Percentiles rank a stretch among this genome's conserved stretches.
Evolutionary conservation across 768 basidiomycete genomes (phyloP).

Genomic region (Amanita subjunquillea): DNA sequence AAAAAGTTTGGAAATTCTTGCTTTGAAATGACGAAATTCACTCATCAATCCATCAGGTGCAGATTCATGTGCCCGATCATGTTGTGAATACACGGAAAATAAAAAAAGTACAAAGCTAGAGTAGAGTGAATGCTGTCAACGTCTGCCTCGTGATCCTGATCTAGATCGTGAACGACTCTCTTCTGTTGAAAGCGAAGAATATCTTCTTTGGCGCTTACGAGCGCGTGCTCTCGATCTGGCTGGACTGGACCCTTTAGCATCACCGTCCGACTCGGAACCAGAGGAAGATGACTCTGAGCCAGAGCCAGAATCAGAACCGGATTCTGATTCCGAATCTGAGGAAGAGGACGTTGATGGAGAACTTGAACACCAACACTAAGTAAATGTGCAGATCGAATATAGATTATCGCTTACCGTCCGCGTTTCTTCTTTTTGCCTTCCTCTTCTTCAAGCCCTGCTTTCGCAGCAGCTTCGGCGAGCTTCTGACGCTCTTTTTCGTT

Average conservation of each 20-base stretch:
- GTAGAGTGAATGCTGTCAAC: neutral
- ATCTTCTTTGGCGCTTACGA: neutral
- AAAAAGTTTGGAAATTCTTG: no score
- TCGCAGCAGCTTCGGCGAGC: slow-evolving; percentile 20
- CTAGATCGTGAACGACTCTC: neutral
- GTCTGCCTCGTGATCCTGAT: neutral
- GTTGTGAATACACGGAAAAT: no score
- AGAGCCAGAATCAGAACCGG: slow-evolving; percentile 23
- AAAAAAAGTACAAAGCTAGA: neutral
- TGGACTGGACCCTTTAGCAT: neutral
- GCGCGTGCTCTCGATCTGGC: slow-evolving; percentile 4
- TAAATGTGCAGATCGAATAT: no score
- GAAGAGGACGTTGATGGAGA: slow-evolving; percentile 16
- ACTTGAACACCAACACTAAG: neutral
- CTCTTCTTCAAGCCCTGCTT: slow-evolving; percentile 20
- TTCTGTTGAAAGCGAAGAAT: neutral
- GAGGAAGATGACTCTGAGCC: slow-evolving; percentile 16
- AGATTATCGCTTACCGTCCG: slow-evolving; percentile 17
- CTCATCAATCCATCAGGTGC: no score
- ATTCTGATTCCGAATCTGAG: slow-evolving; percentile 29
- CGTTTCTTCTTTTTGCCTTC: slow-evolving; percentile 29
- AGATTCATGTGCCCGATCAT: no score
- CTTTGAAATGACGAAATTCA: no score
- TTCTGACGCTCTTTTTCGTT: slow-evolving; percentile 70
- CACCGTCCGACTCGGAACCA: slow-evolving; percentile 1